These are phyloP conservation scores for Aspergillus alliaceus DNA, from an alignment of 2,329 filamentous ascomycete genomes.

Conservation along the genomic window DNA sequence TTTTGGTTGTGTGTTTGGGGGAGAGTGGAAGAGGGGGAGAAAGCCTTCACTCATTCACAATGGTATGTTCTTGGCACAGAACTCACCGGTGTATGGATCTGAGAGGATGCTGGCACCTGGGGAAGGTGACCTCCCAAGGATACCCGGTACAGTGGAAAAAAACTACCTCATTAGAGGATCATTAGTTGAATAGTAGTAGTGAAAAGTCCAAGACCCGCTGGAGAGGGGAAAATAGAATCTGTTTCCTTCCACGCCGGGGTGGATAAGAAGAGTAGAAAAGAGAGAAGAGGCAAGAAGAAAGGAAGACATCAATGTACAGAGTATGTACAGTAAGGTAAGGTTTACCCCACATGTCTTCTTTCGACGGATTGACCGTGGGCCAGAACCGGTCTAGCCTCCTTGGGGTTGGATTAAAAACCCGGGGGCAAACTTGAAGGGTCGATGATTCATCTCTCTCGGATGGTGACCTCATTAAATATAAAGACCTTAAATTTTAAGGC, in stretches of 20 bases:
- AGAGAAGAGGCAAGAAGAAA: slow-evolving; percentile 1
- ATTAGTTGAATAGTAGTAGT: no score
- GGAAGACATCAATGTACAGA: no score
- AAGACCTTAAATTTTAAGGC: no score
- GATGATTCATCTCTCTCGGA: slow-evolving; percentile 4
- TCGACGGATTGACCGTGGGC: slow-evolving; percentile 22
- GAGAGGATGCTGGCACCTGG: background rate
- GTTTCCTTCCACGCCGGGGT: no score
- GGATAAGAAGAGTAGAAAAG: background rate
- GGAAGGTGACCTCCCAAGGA: background rate
- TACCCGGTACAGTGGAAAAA: no score
- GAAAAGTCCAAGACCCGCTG: no score
- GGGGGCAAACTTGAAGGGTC: background rate
- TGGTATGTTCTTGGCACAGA: background rate
- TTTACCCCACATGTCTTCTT: slow-evolving; percentile 9
- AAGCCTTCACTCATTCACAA: no score
- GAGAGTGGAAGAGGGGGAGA: background rate
- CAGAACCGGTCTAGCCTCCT: slow-evolving; percentile 16
- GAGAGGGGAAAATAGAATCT: no score
- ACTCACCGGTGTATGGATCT: background rate
- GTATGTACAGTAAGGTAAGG: background rate
- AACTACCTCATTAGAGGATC: no score
- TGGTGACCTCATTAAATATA: no score
- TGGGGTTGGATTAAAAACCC: background rate
- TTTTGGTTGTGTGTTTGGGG: no score